Base-by-base conservation (phyloP, 2,329 filamentous ascomycete genomes). In the Sporothrix dimorphospora region DNA sequence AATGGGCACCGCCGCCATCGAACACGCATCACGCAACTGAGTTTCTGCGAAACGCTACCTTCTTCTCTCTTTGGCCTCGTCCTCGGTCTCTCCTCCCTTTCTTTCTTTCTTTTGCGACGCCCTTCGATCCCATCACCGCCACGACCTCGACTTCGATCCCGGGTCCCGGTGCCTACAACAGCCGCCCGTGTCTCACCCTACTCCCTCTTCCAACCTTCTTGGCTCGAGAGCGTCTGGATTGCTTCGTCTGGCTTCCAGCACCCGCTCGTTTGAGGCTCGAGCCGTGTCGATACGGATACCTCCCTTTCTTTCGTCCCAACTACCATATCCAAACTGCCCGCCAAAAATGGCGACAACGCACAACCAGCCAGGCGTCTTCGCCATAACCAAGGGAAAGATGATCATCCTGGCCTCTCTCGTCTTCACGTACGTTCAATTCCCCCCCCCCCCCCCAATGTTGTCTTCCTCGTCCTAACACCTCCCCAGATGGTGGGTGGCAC, bases 401-500 rank as follows among this genome's bases (percentile, higher is more conserved):
- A 73, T 84, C 9, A 19, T 82, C 53, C 71, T 78, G 4, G 55
- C 80, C 9, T 83, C 80, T 9, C 74, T 84, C 30, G 72, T 76
- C 34, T 74, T 83, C 47, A 83, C 81, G 83, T 84, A 79, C 70
- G 82, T 76, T 7, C 12, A 5, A 11, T 19, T 8, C 8, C n/a
- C 12, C 11, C 7, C 14, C 21, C 1, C 6, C 8, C 4, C 40
- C 4, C 14, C 27, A 12, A 19, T 19, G 14, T 12, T 38, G 21
- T 12, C 27, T 45, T 27, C n/a, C 21, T 16, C n/a, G 12, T 72
- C 9, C n/a, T 53, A 14, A 19, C 47, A 27, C 27, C 40, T 65
- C 16, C 7, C n/a, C 72, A 86, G 85, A 71, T 87, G 85, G 85
- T 82, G 81, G 77, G 76, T 85, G 65, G 84, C 85, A 6, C 78